phyloP scores from a whole-genome alignment of 768 basidiomycete species.

The Psilocybe azurescens region DNA sequence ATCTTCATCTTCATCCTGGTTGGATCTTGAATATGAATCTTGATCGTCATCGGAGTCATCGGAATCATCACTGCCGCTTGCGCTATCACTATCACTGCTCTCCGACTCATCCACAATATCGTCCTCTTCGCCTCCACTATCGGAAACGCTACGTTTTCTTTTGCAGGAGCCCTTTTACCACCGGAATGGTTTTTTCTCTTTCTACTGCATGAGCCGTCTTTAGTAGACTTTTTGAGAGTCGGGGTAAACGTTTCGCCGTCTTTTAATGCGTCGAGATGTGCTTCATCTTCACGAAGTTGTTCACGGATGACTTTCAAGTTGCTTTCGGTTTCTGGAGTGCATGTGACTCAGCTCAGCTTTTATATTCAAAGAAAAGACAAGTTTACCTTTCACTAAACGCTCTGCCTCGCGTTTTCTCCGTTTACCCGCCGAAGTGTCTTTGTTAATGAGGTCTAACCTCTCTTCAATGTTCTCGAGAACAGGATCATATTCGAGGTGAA shows the following conservation, averaged over 20 bases:
- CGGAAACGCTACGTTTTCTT: conserved; percentile 39
- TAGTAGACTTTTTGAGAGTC: conserved; percentile 33
- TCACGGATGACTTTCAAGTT: conserved; percentile 45
- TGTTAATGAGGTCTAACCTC: conserved; percentile 40
- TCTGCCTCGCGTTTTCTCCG: conserved; percentile 45
- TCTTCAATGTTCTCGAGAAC: conserved; percentile 56
- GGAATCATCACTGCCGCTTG: conserved; percentile 31
- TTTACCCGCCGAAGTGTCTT: conserved; percentile 44
- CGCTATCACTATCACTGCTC: conserved; percentile 28
- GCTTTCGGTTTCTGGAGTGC: background rate
- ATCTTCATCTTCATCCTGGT: conserved; percentile 37
- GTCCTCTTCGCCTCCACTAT: conserved; percentile 43
- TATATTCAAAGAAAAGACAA: conserved; percentile 29
- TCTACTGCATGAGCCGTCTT: conserved; percentile 32
- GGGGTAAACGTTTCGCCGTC: conserved; percentile 49
- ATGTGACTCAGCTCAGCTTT: too few species aligned
- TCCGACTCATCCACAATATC: conserved; percentile 33
- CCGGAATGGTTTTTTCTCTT: conserved; percentile 55
- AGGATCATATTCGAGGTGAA: conserved; percentile 57
- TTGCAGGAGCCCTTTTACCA: conserved; percentile 50
- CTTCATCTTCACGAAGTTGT: conserved; percentile 42
- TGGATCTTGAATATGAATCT: conserved; percentile 19
- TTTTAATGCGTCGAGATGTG: conserved; percentile 52
- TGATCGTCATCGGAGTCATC: conserved; percentile 23
- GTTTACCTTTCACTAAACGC: conserved; percentile 45